Conservation (phyloP, 495 filamentous ascomycete genomes). For the Podospora australis region DNA sequence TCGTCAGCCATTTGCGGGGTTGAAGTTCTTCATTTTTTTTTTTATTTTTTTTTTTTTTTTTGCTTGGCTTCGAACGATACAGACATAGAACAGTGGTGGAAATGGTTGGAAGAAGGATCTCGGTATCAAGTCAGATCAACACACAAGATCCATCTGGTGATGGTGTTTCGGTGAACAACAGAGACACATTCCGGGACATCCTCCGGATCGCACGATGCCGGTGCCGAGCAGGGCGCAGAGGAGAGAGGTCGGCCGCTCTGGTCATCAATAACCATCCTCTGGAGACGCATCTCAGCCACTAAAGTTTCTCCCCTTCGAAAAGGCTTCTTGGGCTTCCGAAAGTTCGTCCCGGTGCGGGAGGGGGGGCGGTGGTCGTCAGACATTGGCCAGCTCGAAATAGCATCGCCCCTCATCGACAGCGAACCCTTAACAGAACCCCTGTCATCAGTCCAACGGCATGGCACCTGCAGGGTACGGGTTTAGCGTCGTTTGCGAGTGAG, state of each 20-base stretch:
- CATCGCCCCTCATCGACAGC: background rate
- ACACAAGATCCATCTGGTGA: too few relatives aligned
- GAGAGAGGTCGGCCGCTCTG: background rate
- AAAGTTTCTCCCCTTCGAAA: background rate
- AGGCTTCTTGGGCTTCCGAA: background rate
- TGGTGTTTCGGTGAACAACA: too few relatives aligned
- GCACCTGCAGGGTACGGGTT: background rate
- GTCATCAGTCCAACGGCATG: background rate
- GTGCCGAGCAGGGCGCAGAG: too few relatives aligned
- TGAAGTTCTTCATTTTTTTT: too few relatives aligned
- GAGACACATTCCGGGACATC: too few relatives aligned
- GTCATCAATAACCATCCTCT: background rate
- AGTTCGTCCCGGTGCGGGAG: background rate
- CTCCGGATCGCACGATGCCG: background rate
- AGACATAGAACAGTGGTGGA: too few relatives aligned
- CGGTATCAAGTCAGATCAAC: too few relatives aligned
- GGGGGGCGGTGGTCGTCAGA: background rate
- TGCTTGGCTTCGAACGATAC: too few relatives aligned
- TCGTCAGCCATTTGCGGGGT: too few relatives aligned
- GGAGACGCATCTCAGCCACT: background rate
- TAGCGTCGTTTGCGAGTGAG: background rate
- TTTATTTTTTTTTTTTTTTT: too few relatives aligned
- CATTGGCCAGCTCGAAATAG: constrained; percentile 2
- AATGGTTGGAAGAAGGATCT: too few relatives aligned
- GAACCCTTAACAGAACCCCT: background rate